Base-by-base conservation (phyloP, 2,329 filamentous ascomycete genomes). In the Talaromyces marneffei region DNA sequence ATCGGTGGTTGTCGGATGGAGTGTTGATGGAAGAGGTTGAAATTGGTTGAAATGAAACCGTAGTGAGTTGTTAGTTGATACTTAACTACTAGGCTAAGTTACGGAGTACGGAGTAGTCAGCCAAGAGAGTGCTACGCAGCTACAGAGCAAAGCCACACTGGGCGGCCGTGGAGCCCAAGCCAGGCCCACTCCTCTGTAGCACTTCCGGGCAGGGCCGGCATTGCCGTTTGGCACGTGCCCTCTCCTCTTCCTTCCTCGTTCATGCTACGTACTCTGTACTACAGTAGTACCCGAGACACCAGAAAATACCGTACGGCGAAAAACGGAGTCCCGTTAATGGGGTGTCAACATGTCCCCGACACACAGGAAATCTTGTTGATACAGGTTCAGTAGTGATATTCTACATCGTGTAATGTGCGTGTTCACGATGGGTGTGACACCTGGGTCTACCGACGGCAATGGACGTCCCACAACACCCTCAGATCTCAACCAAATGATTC, bases 101-200 rank as follows among this genome's bases (percentile, higher is more conserved):
- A n/a, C n/a, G n/a, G n/a, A n/a, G n/a, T n/a, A n/a, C n/a, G n/a
- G 23, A 12, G 8, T 16, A 31, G 50, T 39, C 23, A 54, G 52
- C 33, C 52, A 54, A 50, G 46, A 50, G 46, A 29, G 27, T 27
- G 52, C 18, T n/a, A 25, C 20, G 35, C 50, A 50, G 52, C 18
- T n/a, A 25, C 20, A 35, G 27, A 50, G 57, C 57, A 59, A 59
- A 59, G 57, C 57, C 57, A 59, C 57, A 35, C 57, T 59, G 37
- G 46, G 57, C 57, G 35, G 35, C 40, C 29, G 31, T 37, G 31
- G 29, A 37, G 39, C 54, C 39, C 37, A 53, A 23, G 18, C 20
- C 23, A 14, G 33, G 31, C 20, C 52, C 31, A 52, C 46, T 33
- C 14, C 44, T 29, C 44, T 10, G 46, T 31, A 31, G n/a, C 27